These are phyloP conservation scores for Alternaria gaisen DNA, from an alignment of 2,329 filamentous ascomycete species.

Conservation along the genomic window DNA sequence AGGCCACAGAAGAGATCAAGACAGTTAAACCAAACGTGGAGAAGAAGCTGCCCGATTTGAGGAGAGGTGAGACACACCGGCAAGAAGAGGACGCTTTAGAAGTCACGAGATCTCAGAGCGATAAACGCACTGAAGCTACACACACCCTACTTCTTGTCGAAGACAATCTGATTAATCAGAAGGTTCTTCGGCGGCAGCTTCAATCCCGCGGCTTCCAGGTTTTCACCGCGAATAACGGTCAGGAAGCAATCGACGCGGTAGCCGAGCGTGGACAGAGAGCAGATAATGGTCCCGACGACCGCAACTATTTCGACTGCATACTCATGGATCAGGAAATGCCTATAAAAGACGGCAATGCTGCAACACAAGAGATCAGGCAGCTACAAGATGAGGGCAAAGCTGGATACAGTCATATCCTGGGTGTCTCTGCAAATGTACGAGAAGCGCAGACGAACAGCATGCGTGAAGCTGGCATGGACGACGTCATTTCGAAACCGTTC, in stretches of 20 bases:
- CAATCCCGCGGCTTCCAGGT: conserved; percentile 55
- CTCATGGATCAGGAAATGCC: conserved; percentile 59
- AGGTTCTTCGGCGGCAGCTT: conserved; percentile 60
- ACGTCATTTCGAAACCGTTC: conserved; percentile 52
- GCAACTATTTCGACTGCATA: conserved; percentile 53
- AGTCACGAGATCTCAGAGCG: conserved; percentile 31
- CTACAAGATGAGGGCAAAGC: conserved; percentile 47
- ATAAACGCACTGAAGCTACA: conserved; percentile 24
- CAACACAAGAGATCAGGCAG: conserved; percentile 51
- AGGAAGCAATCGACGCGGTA: conserved; percentile 55
- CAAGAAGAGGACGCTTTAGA: conserved; percentile 31
- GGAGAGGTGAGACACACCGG: conserved; percentile 37
- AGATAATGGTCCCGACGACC: conserved; percentile 19
- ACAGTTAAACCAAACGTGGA: conserved; percentile 17
- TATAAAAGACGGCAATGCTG: conserved; percentile 54
- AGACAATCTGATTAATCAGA: conserved; percentile 60
- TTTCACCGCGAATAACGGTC: conserved; percentile 55
- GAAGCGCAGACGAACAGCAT: conserved; percentile 46
- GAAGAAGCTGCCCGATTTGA: conserved; percentile 22
- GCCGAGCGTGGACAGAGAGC: conserved; percentile 34
- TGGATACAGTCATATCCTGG: conserved; percentile 48
- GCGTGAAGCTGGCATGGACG: conserved; percentile 50
- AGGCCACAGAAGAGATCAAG: conserved; percentile 23
- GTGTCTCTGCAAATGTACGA: conserved; percentile 52
- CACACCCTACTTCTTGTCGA: conserved; percentile 56